Conservation (phyloP, 179 eudicot species). For the Drosera spatulata region DNA sequence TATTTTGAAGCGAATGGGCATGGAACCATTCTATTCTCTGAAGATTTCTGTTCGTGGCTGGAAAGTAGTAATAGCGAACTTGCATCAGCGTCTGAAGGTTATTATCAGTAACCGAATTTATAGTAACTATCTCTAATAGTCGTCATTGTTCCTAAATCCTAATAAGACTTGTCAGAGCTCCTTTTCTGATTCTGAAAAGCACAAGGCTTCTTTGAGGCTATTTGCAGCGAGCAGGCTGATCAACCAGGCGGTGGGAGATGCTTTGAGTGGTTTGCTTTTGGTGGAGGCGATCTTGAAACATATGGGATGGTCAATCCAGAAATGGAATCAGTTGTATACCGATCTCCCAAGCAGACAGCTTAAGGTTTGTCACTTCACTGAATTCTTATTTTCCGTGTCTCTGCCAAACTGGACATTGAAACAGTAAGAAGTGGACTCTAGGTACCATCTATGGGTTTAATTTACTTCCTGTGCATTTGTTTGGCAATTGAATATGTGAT, state of each 20-base stretch:
- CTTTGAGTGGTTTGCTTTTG: slow-evolving; percentile 80
- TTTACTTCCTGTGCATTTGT: too few relatives aligned
- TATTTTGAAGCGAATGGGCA: slow-evolving; percentile 99
- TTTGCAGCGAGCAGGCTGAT: slow-evolving; percentile 78
- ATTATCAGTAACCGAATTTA: neutral
- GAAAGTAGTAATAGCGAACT: slow-evolving; percentile 41
- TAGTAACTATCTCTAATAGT: too few relatives aligned
- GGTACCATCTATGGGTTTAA: neutral
- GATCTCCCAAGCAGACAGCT: slow-evolving; percentile 94
- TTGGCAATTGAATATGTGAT: too few relatives aligned
- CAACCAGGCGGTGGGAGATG: slow-evolving; percentile 98
- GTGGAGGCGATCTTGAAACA: slow-evolving; percentile 78
- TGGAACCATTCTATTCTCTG: slow-evolving; percentile 88
- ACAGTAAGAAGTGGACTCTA: too few relatives aligned
- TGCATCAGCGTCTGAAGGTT: slow-evolving; percentile 45
- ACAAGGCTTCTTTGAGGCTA: slow-evolving; percentile 67
- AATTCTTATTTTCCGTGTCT: neutral
- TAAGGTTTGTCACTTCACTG: slow-evolving; percentile 38
- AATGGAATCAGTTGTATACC: slow-evolving; percentile 75
- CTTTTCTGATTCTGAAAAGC: slow-evolving; percentile 57
- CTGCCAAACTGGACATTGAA: too few relatives aligned
- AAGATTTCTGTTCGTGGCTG: slow-evolving; percentile 49
- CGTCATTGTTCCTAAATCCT: neutral
- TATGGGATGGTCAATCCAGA: slow-evolving; percentile 71
- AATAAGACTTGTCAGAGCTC: slow-evolving; percentile 2